Conservation (phyloP, 2,329 filamentous ascomycete genomes). For the Lecanicillium sp. region DNA sequence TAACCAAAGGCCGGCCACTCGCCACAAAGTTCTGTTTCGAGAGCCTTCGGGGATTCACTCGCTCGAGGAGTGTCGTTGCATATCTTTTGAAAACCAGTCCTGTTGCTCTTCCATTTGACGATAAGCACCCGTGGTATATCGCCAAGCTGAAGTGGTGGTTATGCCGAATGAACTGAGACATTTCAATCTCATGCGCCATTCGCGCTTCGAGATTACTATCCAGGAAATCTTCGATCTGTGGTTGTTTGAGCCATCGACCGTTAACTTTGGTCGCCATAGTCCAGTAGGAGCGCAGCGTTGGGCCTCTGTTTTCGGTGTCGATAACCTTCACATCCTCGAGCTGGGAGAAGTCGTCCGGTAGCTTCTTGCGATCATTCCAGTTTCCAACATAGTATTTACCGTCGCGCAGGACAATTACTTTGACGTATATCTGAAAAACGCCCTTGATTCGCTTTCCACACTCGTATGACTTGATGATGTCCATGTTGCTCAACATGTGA, state of each 20-base stretch:
- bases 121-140: not conserved
- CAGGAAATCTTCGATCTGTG: not conserved
- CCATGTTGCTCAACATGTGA: too few relatives aligned
- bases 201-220: not conserved
- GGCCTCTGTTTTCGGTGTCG: not conserved
- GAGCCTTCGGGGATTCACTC: not conserved
- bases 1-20: not conserved
- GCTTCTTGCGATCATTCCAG: not conserved
- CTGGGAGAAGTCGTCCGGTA: not conserved
- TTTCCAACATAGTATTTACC: not conserved
- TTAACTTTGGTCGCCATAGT: not conserved
- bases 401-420: not conserved
- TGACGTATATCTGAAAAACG: not conserved
- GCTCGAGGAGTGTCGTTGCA: not conserved
- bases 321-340: not conserved
- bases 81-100: not conserved
- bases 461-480: not conserved
- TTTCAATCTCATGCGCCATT: not conserved
- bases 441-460: not conserved
- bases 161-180: not conserved
- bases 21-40: not conserved
- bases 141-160: not conserved
- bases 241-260: not conserved
- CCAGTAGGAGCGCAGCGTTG: not conserved
- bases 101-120: not conserved